Evolutionary conservation across 2,329 filamentous ascomycete species (phyloP).

Genomic region (Curvularia verruculosa): DNA sequence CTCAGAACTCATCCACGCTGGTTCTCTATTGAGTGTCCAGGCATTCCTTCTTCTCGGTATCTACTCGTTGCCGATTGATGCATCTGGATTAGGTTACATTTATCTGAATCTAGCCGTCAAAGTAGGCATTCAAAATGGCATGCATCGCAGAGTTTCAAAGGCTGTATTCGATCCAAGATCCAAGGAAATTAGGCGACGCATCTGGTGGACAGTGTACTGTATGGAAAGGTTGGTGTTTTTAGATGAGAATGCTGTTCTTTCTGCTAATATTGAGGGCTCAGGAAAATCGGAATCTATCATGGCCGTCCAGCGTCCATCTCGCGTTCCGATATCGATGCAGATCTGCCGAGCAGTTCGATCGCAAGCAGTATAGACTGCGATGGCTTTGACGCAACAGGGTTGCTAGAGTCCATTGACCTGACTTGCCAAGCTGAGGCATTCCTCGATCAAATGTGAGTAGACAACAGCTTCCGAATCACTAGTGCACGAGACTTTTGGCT

Average conservation of each 20-base stretch:
- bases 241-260: not conserved
- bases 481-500: not conserved
- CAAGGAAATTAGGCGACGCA: constrained; percentile 18
- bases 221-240: constrained; percentile 19
- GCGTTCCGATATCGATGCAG: constrained; percentile 18
- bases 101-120: constrained; percentile 64
- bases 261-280: not conserved
- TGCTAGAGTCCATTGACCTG: constrained; percentile 14
- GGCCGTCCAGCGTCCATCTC: constrained; percentile 20
- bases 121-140: constrained; percentile 65
- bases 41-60: constrained; percentile 63
- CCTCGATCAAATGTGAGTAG: constrained; percentile 15
- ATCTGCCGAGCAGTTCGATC: constrained; percentile 8
- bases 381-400: constrained; percentile 5
- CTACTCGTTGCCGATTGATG: constrained; percentile 62
- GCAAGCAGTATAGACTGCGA: not conserved
- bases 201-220: constrained; percentile 25
- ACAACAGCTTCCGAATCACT: not conserved
- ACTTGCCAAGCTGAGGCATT: constrained; percentile 15
- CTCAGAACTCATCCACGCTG: constrained; percentile 63
- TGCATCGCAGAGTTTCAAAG: constrained; percentile 56
- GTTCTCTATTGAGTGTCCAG: constrained; percentile 64
- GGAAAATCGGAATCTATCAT: constrained; percentile 22
- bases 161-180: constrained; percentile 9
- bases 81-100: constrained; percentile 62